Base-by-base conservation (phyloP, 139 green algal species). In the Auxenochlorella protothecoides region DNA sequence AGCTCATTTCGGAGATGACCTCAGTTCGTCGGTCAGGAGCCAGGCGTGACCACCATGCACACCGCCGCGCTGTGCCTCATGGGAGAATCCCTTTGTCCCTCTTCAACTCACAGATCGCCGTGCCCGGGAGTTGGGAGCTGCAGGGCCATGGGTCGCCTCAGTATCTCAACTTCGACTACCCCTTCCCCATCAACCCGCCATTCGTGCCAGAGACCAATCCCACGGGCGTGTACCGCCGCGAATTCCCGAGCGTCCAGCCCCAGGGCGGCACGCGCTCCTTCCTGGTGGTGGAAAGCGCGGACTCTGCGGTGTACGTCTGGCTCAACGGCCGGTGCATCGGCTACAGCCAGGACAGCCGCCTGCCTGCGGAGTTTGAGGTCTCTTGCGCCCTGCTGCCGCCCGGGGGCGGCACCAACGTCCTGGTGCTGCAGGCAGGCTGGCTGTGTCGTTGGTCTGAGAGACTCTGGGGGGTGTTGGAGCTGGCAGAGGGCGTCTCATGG, bases 151-250 rank as follows among this genome's bases (percentile, higher is more conserved):
- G 92, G 56, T 83, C 68, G 6, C 94, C 94, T 12, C 94, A 96
- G 76, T 98, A 98, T 80, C 94, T 91, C 16, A 98, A 98, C 76
- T 92, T 96, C 55, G 70, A 87, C 4, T 98, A 98, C 80, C 92
- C 94, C 15, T 96, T 97, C 61, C 88, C 89, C 8, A 68, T 96
- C 5, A 80, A 90, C 68, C 92, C 94, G 7, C 94, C 94, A 5
- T 87, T 80, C 64, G 91, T 96, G 27, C 91, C 90, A 0, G 69
- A 80, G 5, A 80, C 86, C 55, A 98, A 98, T 77, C 93, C 94
- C 55, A 98, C 93, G 4, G 93, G 89, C 11, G 96, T 88, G 79
- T 98, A 96, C 76, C 81, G 84, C 9, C 78, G 78, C 55, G 70
- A 44, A 44, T 44, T 44, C 27, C 27, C 27, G 27, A 44, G 27